A percentile compares a stretch with the other conserved stretches of the same genome.
phyloP scores from a whole-genome alignment of 73 alveolate species.

The Paramecium octaurelia region DNA sequence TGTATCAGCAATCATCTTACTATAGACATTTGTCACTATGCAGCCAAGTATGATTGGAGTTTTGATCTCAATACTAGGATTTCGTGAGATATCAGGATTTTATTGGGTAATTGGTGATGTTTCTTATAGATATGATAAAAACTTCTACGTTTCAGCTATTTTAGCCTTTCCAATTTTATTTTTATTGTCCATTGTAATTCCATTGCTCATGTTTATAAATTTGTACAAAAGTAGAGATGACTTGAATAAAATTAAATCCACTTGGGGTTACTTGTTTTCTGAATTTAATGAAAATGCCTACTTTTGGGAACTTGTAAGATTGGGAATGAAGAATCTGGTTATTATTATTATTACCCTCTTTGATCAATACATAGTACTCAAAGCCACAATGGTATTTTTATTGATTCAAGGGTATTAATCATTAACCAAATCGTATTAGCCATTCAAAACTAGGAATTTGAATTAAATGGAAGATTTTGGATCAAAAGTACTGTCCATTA shows the following conservation, averaged over 20 bases:
- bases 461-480: not conserved
- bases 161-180: not conserved
- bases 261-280: not conserved
- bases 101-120: not conserved
- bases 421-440: not conserved
- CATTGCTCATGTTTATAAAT: not conserved
- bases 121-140: not conserved
- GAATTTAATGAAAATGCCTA: slow-evolving; percentile 7
- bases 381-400: not conserved
- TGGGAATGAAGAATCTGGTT: not conserved
- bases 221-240: not conserved
- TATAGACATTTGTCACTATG: not conserved
- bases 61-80: not conserved
- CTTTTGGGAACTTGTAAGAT: not conserved
- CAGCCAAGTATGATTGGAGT: not conserved
- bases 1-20: not conserved
- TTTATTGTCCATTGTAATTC: not conserved
- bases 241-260: not conserved
- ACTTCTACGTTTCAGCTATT: not conserved
- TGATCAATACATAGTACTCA: not conserved
- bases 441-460: not conserved
- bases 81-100: not conserved
- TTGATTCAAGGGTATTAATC: not conserved
- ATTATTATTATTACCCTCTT: not conserved
- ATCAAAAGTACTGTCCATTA: not conserved